Evolutionary conservation across 2,329 filamentous ascomycete species (phyloP).

Genomic region (Aspergillus spinulosporus): DNA sequence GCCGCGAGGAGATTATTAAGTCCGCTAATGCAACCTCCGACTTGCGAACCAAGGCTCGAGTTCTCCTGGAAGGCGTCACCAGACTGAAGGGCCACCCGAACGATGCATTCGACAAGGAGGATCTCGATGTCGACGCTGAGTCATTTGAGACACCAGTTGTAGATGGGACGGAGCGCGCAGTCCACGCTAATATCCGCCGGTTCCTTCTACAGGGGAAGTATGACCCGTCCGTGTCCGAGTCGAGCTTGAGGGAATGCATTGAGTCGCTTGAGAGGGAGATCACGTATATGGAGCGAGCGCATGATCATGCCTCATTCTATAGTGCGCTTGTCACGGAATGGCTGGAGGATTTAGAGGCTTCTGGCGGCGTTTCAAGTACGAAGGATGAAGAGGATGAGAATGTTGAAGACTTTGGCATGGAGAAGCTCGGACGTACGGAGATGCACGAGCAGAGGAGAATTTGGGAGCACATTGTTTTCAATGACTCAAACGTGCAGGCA

Average conservation of each 20-base stretch:
- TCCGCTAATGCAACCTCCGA: conserved; percentile 31
- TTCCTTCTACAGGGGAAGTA: conserved; percentile 56
- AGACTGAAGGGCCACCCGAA: conserved; percentile 39
- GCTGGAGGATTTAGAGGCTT: conserved; percentile 42
- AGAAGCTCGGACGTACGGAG: conserved; percentile 54
- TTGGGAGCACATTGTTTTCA: conserved; percentile 61
- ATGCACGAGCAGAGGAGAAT: conserved; percentile 54
- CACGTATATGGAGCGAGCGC: conserved; percentile 53
- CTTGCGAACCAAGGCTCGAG: conserved; percentile 33
- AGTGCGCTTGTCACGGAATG: conserved; percentile 57
- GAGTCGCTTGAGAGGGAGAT: conserved; percentile 50
- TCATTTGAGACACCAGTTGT: conserved; percentile 13
- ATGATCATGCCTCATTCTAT: conserved; percentile 59
- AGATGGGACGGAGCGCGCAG: conserved; percentile 27
- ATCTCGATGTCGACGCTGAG: conserved; percentile 26
- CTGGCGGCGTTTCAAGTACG: conserved; percentile 16
- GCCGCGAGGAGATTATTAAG: conserved; percentile 46
- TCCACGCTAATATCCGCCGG: conserved; percentile 49
- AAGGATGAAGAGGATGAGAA: conserved; percentile 28
- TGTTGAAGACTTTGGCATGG: conserved; percentile 42
- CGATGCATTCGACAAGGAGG: conserved; percentile 38
- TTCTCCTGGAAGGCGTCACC: conserved; percentile 41
- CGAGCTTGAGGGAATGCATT: conserved; percentile 51
- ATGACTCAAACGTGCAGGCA: conserved; percentile 46
- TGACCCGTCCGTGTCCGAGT: conserved; percentile 54